phyloP scores from a whole-genome alignment of 2,329 filamentous ascomycete species.

The Chaetomium sp. region DNA sequence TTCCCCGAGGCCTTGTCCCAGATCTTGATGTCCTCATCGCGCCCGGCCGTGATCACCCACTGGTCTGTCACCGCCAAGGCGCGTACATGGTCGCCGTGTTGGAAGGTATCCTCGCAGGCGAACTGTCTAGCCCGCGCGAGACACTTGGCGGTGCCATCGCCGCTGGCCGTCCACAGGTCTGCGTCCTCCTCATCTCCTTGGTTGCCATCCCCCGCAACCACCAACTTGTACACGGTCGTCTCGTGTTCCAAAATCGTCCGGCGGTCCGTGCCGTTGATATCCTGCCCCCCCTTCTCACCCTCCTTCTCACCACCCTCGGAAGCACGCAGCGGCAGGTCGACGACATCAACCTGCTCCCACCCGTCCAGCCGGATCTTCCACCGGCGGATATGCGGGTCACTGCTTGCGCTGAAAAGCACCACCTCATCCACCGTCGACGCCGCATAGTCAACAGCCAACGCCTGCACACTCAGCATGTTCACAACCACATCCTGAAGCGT shows the following conservation, averaged over 20 bases:
- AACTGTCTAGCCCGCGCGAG: slow-evolving; percentile 64
- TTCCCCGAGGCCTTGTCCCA: slow-evolving; percentile 74
- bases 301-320: too few species aligned
- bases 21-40: slow-evolving; percentile 85
- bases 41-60: slow-evolving; percentile 80
- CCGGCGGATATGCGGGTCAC: slow-evolving; percentile 69
- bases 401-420: slow-evolving; percentile 71
- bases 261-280: slow-evolving; percentile 35
- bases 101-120: slow-evolving; percentile 62
- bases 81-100: slow-evolving; percentile 85
- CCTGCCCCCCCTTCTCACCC: too few species aligned
- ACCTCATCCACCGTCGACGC: slow-evolving; percentile 44
- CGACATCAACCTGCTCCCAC: slow-evolving; percentile 46
- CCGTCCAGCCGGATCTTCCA: slow-evolving; percentile 57
- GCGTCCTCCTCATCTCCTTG: slow-evolving; percentile 34
- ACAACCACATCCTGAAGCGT: slow-evolving; percentile 67
- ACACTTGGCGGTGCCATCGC: slow-evolving; percentile 81
- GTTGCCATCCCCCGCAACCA: slow-evolving; percentile 58
- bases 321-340: too few species aligned
- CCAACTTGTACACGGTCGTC: slow-evolving; percentile 78
- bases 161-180: slow-evolving; percentile 88
- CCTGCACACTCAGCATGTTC: slow-evolving; percentile 70
- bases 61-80: slow-evolving; percentile 69
- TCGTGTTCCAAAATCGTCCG: slow-evolving; percentile 71
- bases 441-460: slow-evolving; percentile 67